Conservation (phyloP, 2,329 filamentous ascomycete species). For the Atkinsonella hypoxylon region DNA sequence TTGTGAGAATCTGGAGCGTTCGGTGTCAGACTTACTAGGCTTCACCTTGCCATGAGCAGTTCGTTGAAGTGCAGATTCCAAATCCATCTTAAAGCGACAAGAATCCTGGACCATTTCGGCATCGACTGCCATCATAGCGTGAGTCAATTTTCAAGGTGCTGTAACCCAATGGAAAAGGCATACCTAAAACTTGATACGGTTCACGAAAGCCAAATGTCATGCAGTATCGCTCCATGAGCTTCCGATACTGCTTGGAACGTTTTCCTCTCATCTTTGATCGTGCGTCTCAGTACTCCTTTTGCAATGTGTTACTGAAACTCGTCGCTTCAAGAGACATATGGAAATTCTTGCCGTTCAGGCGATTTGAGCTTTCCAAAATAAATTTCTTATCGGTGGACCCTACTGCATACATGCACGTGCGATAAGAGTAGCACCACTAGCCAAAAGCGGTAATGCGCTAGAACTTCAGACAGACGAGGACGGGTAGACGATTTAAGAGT, state of each 20-base stretch:
- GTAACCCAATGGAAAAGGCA: slow-evolving; percentile 11
- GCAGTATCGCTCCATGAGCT: slow-evolving; percentile 88
- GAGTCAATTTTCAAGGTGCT: slow-evolving; percentile 1
- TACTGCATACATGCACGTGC: slow-evolving; percentile 17
- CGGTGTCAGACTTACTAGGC: slow-evolving; percentile 44
- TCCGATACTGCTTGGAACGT: slow-evolving; percentile 47
- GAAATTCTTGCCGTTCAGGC: too few relatives aligned
- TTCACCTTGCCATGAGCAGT: slow-evolving; percentile 83
- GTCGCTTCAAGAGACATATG: background rate
- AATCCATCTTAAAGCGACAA: slow-evolving; percentile 76
- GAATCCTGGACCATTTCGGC: slow-evolving; percentile 75
- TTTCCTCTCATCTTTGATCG: slow-evolving; percentile 33
- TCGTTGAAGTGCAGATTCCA: slow-evolving; percentile 62
- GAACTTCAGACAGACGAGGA: background rate
- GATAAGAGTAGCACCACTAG: slow-evolving; percentile 16
- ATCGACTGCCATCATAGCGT: slow-evolving; percentile 44
- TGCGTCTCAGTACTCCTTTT: background rate
- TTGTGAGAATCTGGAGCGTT: background rate
- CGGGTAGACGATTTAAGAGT: too few relatives aligned
- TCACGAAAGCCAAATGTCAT: slow-evolving; percentile 83
- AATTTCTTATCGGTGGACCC: slow-evolving; percentile 26
- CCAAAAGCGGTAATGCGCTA: background rate
- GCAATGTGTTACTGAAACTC: background rate
- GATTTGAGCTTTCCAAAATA: slow-evolving; percentile 17
- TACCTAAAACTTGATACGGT: slow-evolving; percentile 80